A percentile compares a stretch with the other conserved stretches of the same genome.
Evolutionary conservation across 2,329 filamentous ascomycete genomes (phyloP).

Genomic region (Talaromyces sp.): DNA sequence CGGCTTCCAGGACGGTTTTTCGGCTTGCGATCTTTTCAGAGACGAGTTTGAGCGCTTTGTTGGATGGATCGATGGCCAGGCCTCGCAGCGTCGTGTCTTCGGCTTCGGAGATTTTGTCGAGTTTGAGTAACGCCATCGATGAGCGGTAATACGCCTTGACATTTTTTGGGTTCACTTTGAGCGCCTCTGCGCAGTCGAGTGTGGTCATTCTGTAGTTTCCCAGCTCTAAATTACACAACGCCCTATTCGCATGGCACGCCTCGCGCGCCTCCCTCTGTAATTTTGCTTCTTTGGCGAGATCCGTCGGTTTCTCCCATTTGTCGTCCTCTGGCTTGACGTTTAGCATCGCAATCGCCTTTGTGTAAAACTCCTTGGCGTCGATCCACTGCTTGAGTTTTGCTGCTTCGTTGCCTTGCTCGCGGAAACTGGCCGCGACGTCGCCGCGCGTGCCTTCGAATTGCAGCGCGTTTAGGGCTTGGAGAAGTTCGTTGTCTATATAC

Average conservation of each 20-base stretch:
- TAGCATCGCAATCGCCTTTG: constrained; percentile 74
- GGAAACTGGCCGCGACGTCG: constrained; percentile 80
- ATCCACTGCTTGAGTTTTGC: constrained; percentile 69
- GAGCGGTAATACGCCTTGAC: constrained; percentile 90
- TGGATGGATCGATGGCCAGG: constrained; percentile 65
- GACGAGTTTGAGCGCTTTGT: constrained; percentile 62
- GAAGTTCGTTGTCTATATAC: constrained; percentile 68
- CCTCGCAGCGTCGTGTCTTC: constrained; percentile 47
- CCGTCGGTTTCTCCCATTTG: constrained; percentile 48
- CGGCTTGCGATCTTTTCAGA: constrained; percentile 60
- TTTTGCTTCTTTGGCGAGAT: constrained; percentile 55
- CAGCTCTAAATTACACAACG: constrained; percentile 84
- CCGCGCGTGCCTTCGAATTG: constrained; percentile 87
- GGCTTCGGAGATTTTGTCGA: constrained; percentile 76
- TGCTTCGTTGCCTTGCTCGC: constrained; percentile 86
- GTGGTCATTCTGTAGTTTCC: constrained; percentile 85
- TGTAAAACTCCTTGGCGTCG: constrained; percentile 89
- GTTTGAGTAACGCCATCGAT: constrained; percentile 68
- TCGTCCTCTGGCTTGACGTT: constrained; percentile 52
- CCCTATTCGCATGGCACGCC: constrained; percentile 77
- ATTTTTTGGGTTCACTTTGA: constrained; percentile 74
- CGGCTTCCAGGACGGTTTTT: constrained; percentile 52
- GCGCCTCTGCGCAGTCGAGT: constrained; percentile 73
- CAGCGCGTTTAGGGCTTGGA: constrained; percentile 83
- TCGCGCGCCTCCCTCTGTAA: constrained; percentile 65